Base-by-base conservation (phyloP, 23 red algal species). In the Gracilariopsis chorda region DNA sequence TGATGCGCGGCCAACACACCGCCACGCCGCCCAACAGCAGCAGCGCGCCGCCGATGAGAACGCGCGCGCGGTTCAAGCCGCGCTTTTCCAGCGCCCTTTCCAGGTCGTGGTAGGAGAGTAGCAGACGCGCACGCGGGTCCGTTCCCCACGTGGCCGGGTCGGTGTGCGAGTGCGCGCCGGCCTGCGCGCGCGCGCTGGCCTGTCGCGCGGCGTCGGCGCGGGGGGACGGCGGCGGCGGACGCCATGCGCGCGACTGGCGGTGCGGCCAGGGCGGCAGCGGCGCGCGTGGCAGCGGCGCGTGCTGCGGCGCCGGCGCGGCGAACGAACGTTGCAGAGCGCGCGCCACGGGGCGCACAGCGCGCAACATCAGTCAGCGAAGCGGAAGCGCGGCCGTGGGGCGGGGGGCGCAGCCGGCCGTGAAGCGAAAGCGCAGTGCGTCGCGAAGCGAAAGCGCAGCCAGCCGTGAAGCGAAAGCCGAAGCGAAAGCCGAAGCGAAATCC, bases 1-100 rank as follows among this genome's bases (percentile, higher is more conserved):
- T 95, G 84, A 95, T 86, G 4, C 93, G 84, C 51, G 79, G 79
- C 93, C 93, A 95, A 40, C 61, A 64, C n/a, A 89, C 17, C 17
- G 46, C 65, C 21, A 78, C 35, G 37, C 48, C 32, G 9, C 40
- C 81, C 7, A 61, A 80, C 29, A 71, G 14, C 17, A 49, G 62
- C 47, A 77, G 19, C 0, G 35, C 62, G 59, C 45, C 51, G 3
- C 72, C 46, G 30, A 94, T 49, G n/a, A 86, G 25, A 4, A 94
- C 29, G 0, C 79, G 80, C 7, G 61, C 79, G 0, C 59, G 55
- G 25, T 83, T 87, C 63, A 85, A 71, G 20, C 91, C 91, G 3
- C 91, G 42, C 0, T 45, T 43, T 30, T 72, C 67, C 59, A 94
- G 46, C 6, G 79, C 76, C 0, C 64, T 61, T 59, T 94, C 91